Percentiles rank a stretch among this genome's conserved stretches.
Conservation (phyloP, 2,329 filamentous ascomycete species). For the Neonectria magnoliae region DNA sequence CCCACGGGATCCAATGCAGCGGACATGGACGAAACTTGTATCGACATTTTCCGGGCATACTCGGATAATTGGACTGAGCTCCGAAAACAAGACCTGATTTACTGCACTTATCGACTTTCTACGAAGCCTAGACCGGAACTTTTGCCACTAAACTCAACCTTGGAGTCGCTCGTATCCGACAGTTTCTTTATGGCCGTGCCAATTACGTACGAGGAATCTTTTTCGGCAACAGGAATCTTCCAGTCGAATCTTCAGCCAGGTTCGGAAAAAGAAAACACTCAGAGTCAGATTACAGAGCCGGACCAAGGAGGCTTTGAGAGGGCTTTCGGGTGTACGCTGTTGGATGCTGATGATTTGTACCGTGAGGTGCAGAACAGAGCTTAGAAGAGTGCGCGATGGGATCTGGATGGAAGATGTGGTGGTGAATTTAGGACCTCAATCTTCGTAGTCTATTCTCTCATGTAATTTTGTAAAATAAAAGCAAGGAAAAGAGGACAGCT, state of each 20-base stretch:
- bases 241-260: constrained; percentile 51
- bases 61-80: constrained; percentile 56
- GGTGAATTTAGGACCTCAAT: background rate
- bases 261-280: background rate
- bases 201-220: constrained; percentile 64
- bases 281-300: background rate
- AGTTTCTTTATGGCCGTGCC: constrained; percentile 51
- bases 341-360: constrained; percentile 21
- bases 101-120: constrained; percentile 47
- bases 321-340: background rate
- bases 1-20: background rate
- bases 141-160: background rate
- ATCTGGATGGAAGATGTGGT: background rate
- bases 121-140: background rate
- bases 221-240: constrained; percentile 64
- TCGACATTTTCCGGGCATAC: constrained; percentile 47
- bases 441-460: background rate
- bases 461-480: background rate
- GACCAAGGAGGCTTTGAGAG: constrained; percentile 13
- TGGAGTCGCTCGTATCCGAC: constrained; percentile 47
- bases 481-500: background rate
- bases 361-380: constrained; percentile 8
- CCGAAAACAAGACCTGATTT: constrained; percentile 49
- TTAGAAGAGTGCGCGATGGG: constrained; percentile 11
- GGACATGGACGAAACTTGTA: constrained; percentile 36